A percentile compares a stretch with the other conserved stretches of the same genome.
These are phyloP conservation scores for Debaryomyces maramus DNA, from an alignment of 805 yeast genomes.

Conservation along the genomic window DNA sequence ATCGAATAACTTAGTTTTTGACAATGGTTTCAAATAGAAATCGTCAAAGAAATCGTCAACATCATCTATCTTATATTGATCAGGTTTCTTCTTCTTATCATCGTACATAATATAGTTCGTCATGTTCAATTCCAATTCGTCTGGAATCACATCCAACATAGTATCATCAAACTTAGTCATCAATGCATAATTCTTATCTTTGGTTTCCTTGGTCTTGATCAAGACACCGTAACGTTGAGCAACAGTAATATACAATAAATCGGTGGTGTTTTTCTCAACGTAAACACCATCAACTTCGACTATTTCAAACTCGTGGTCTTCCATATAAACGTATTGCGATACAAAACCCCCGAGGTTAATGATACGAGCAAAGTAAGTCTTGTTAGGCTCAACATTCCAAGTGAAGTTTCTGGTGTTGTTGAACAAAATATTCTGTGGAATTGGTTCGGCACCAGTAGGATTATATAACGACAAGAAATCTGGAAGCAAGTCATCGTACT, in stretches of 20 bases:
- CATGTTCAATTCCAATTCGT: slow-evolving; percentile 50
- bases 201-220: slow-evolving; percentile 51
- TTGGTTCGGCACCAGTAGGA: slow-evolving; percentile 85
- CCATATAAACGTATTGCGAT: slow-evolving; percentile 52
- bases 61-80: slow-evolving; percentile 26
- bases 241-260: slow-evolving; percentile 63
- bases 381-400: slow-evolving; percentile 55
- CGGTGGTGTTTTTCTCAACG: slow-evolving; percentile 56
- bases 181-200: slow-evolving; percentile 54
- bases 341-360: slow-evolving; percentile 72
- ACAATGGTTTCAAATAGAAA: slow-evolving; percentile 66
- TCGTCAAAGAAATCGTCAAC: slow-evolving; percentile 65
- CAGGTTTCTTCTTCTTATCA: slow-evolving; percentile 20
- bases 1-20: slow-evolving; percentile 48
- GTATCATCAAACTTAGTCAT: slow-evolving; percentile 61
- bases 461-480: slow-evolving; percentile 63
- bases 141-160: slow-evolving; percentile 72
- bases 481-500: slow-evolving; percentile 45
- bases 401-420: slow-evolving; percentile 64
- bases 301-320: slow-evolving; percentile 41
- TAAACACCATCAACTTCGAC: slow-evolving; percentile 52
- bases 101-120: slow-evolving; percentile 59
- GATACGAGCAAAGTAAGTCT: slow-evolving; percentile 63
- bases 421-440: slow-evolving; percentile 65
- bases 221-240: slow-evolving; percentile 82